Evolutionary conservation across 441 rosid species (phyloP).

Genomic region (Erysimum cheiri): DNA sequence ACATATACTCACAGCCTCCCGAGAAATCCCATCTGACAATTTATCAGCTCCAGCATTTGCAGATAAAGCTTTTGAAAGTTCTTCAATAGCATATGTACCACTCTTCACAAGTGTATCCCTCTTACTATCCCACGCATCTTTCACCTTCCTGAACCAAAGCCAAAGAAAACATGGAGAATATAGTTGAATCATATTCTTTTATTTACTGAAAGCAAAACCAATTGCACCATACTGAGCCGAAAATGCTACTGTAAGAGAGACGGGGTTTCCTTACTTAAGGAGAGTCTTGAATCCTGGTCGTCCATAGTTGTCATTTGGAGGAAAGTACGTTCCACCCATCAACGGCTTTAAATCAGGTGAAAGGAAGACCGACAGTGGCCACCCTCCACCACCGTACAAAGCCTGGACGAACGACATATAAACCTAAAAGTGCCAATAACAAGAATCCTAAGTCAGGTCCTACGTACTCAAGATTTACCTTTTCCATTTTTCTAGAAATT

Average conservation of each 20-base stretch:
- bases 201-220: neutral
- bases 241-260: constrained; percentile 19
- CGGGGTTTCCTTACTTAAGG: constrained; percentile 56
- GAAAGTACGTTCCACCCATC: constrained; percentile 98
- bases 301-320: constrained; percentile 87
- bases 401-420: constrained; percentile 97
- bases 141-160: constrained; percentile 73
- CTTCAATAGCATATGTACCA: constrained; percentile 83
- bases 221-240: neutral
- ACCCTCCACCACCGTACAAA: constrained; percentile 91
- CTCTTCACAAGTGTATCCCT: constrained; percentile 76
- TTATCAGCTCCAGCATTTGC: constrained; percentile 63
- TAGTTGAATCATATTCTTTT: neutral
- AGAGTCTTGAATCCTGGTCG: constrained; percentile 94
- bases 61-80: constrained; percentile 85
- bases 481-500: neutral
- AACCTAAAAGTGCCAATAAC: constrained; percentile 49
- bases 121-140: constrained; percentile 81
- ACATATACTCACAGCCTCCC: constrained; percentile 59
- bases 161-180: constrained; percentile 12
- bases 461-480: neutral
- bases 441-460: constrained; percentile 2
- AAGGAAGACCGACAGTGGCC: constrained; percentile 93
- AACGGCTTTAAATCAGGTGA: constrained; percentile 95
- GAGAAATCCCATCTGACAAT: constrained; percentile 66